Conservation (phyloP, 78 protist genomes). For the Trichosphaerium sp. region DNA sequence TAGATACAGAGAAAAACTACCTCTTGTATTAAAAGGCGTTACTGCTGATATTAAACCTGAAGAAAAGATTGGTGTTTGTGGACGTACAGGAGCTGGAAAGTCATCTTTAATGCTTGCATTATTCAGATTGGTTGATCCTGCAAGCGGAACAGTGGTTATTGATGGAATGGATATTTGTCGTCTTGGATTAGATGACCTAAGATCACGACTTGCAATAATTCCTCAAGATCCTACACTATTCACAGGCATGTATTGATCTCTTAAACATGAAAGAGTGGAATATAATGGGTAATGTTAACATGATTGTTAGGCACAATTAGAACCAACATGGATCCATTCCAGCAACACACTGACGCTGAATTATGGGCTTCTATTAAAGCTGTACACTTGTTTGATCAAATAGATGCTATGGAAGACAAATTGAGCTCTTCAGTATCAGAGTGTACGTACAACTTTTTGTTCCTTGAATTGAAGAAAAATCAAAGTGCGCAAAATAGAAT, state of each 20-base stretch:
- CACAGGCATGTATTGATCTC: slow-evolving; percentile 57
- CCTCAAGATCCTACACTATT: slow-evolving; percentile 88
- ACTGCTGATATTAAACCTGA: slow-evolving; percentile 7
- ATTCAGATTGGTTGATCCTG: slow-evolving; percentile 25
- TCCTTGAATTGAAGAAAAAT: neutral
- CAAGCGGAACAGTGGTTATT: slow-evolving; percentile 27
- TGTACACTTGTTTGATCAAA: slow-evolving; percentile 24
- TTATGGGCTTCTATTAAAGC: slow-evolving; percentile 39
- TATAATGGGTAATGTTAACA: no score
- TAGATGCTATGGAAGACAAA: neutral
- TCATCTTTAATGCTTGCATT: slow-evolving; percentile 52
- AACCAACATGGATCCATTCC: slow-evolving; percentile 53
- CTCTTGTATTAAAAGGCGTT: slow-evolving; percentile 9
- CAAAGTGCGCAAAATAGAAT: no score
- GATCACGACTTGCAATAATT: slow-evolving; percentile 58
- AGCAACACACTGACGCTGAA: slow-evolving; percentile 1
- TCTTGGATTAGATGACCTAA: slow-evolving; percentile 51
- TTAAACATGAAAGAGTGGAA: no score
- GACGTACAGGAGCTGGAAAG: slow-evolving; percentile 81
- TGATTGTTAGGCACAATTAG: slow-evolving; percentile 47
- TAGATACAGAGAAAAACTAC: slow-evolving; percentile 54
- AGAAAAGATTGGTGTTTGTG: slow-evolving; percentile 75
- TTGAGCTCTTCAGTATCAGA: slow-evolving; percentile 2
- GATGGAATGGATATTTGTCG: slow-evolving; percentile 53
- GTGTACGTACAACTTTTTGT: neutral